A percentile compares a stretch with the other conserved stretches of the same genome.
Conservation (phyloP, 441 rosid genomes). For the Aquilaria agallochum region DNA sequence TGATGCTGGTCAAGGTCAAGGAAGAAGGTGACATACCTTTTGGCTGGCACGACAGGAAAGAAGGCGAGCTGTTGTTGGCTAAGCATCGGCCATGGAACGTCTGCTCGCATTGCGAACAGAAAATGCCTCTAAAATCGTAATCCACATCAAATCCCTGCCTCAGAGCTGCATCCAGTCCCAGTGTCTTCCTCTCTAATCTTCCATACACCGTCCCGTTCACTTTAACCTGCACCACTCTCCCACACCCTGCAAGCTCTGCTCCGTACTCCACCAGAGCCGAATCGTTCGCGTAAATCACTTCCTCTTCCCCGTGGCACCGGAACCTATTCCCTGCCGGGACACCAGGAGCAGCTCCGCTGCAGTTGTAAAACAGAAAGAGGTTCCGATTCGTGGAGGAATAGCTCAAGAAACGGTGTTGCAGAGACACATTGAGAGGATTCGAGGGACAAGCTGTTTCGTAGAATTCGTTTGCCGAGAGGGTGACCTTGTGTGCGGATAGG, state of each 20-base stretch:
- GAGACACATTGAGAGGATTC: neutral
- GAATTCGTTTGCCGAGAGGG: too few species aligned
- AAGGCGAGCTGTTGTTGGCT: too few species aligned
- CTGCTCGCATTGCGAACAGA: neutral
- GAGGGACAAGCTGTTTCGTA: too few species aligned
- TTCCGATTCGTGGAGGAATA: neutral
- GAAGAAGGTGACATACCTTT: too few species aligned
- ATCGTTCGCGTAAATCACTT: neutral
- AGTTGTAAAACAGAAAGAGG: neutral
- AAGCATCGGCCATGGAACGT: too few species aligned
- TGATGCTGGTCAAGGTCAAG: too few species aligned
- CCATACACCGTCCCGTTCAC: neutral
- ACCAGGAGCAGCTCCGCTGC: neutral
- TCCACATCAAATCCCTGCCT: neutral
- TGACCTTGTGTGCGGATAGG: too few species aligned
- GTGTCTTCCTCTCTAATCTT: neutral
- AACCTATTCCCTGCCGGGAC: neutral
- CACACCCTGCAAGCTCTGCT: neutral
- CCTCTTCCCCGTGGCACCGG: neutral
- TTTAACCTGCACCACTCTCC: neutral
- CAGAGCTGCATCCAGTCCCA: neutral
- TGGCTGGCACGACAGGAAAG: too few species aligned
- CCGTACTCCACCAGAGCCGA: neutral
- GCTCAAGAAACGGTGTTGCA: neutral
- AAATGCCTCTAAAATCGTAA: neutral